These are phyloP conservation scores for Kwoniella europaea DNA, from an alignment of 768 basidiomycete genomes.

Conservation along the genomic window DNA sequence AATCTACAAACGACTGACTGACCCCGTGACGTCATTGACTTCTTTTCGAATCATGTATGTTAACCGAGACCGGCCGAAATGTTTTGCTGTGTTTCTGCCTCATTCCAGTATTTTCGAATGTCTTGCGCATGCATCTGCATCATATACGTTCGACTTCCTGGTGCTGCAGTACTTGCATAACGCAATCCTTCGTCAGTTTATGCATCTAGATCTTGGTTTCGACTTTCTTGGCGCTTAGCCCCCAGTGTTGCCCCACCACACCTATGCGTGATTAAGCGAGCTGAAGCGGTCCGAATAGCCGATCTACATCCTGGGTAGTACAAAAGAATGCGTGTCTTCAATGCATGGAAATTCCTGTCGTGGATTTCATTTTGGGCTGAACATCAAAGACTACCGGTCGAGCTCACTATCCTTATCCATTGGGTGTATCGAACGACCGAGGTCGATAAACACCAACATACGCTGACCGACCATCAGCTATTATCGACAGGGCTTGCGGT, in stretches of 20 bases:
- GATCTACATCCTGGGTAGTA: not conserved
- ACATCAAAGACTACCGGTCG: no score
- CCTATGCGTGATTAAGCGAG: not conserved
- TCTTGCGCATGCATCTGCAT: not conserved
- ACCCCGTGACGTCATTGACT: not conserved
- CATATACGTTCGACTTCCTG: no score
- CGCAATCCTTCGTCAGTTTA: not conserved
- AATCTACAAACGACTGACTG: no score
- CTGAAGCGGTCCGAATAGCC: not conserved
- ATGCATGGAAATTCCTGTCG: no score
- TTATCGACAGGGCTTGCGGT: no score
- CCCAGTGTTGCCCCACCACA: not conserved
- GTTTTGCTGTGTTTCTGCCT: no score
- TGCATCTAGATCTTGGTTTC: not conserved
- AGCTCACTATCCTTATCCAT: no score
- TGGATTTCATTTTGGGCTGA: no score
- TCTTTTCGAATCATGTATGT: not conserved
- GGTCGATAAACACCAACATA: no score
- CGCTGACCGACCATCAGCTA: no score
- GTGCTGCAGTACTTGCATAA: not conserved
- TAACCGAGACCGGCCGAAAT: not conserved
- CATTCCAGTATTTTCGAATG: not conserved
- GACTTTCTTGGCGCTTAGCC: not conserved
- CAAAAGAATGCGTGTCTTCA: no score
- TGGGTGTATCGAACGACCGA: no score